Conservation (phyloP, 345 rosid genomes). For the Hypericum perforatum region DNA sequence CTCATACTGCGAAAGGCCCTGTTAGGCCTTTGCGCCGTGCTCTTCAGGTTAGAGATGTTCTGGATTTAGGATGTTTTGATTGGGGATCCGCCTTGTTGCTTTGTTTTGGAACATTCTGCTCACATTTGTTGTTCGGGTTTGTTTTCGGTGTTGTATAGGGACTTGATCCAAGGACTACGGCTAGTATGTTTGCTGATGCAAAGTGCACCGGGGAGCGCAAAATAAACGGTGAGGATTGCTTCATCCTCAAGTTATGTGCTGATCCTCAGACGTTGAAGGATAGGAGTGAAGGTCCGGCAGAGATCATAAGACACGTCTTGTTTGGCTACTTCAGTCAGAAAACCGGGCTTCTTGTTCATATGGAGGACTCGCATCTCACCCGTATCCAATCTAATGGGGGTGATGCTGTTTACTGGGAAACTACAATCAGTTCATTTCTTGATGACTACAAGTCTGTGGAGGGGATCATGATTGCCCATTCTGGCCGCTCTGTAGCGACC, state of each 20-base stretch:
- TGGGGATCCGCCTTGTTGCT: neutral
- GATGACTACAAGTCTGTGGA: slow-evolving; percentile 79
- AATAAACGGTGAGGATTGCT: slow-evolving; percentile 80
- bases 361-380: slow-evolving; percentile 84
- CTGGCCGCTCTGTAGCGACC: slow-evolving; percentile 75
- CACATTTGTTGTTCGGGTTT: slow-evolving; percentile 1
- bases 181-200: slow-evolving; percentile 71
- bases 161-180: slow-evolving; percentile 82
- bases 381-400: slow-evolving; percentile 74
- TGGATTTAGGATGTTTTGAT: neutral
- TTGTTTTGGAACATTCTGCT: neutral
- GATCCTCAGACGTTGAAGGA: slow-evolving; percentile 69
- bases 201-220: slow-evolving; percentile 77
- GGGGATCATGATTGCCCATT: slow-evolving; percentile 94
- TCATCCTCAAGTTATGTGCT: slow-evolving; percentile 64
- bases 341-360: slow-evolving; percentile 75
- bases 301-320: slow-evolving; percentile 74
- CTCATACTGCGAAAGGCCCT: slow-evolving; percentile 84
- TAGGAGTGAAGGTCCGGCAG: slow-evolving; percentile 86
- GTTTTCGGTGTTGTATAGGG: slow-evolving; percentile 38
- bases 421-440: slow-evolving; percentile 69
- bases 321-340: slow-evolving; percentile 88
- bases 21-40: slow-evolving; percentile 85
- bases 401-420: slow-evolving; percentile 84
- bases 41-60: slow-evolving; percentile 48